phyloP scores from a whole-genome alignment of 2,329 filamentous ascomycete genomes.

The Trichophyton rubrum region DNA sequence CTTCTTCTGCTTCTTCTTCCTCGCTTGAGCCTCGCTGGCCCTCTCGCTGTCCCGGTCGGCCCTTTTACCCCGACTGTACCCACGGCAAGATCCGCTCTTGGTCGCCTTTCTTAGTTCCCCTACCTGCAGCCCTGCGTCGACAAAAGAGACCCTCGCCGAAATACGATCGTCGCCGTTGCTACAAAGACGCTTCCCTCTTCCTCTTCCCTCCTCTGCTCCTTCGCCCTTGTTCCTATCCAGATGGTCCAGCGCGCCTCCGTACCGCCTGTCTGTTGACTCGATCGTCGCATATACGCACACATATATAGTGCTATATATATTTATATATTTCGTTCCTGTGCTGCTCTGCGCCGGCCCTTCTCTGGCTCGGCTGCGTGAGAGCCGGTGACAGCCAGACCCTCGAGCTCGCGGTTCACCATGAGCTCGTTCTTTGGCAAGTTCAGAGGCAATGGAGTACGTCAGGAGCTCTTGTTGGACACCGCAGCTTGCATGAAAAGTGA shows the following conservation, averaged over 20 bases:
- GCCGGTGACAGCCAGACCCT: not conserved
- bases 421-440: constrained; percentile 31
- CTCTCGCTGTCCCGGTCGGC: constrained; percentile 7
- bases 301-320: no score
- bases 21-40: not conserved
- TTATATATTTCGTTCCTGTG: not conserved
- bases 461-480: constrained; percentile 9
- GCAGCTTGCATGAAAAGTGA: constrained; percentile 3
- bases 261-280: not conserved
- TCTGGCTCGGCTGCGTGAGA: constrained; percentile 8
- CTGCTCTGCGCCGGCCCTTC: constrained; percentile 13
- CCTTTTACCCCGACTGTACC: constrained; percentile 11
- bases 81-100: constrained; percentile 4
- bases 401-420: constrained; percentile 18
- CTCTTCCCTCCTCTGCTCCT: no score
- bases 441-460: constrained; percentile 28
- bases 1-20: not conserved
- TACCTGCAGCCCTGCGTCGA: no score
- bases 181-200: no score
- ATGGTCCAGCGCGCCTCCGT: not conserved
- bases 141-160: no score
- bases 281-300: no score
- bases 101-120: not conserved
- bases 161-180: no score
- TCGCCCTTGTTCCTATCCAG: not conserved